phyloP scores from a whole-genome alignment of 768 basidiomycete genomes.

The Leccinellum albellum region DNA sequence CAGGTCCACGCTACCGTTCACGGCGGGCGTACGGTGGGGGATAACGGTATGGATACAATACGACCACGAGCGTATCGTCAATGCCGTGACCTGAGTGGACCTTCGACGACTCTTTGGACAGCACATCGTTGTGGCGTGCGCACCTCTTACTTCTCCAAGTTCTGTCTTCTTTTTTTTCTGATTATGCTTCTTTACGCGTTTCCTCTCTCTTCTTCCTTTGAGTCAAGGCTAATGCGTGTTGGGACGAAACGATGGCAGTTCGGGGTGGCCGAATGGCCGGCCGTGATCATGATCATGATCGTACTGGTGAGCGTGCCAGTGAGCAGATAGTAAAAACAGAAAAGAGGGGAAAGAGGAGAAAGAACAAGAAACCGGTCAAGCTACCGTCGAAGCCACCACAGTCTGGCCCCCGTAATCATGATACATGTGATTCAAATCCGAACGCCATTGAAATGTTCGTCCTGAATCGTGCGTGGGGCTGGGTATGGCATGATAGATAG shows the following conservation, averaged over 20 bases:
- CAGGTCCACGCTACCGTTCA: background rate
- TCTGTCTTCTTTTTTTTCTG: background rate
- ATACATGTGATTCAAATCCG: background rate
- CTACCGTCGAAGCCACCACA: background rate
- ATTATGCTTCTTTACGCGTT: background rate
- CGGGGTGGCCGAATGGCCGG: background rate
- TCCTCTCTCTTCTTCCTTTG: background rate
- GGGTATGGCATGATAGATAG: background rate
- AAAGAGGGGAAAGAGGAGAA: background rate
- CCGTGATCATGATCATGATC: background rate
- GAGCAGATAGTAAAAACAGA: background rate
- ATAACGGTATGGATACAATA: background rate
- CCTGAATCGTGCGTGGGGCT: background rate
- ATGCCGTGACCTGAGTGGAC: background rate
- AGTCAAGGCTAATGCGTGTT: background rate
- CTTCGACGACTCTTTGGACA: background rate
- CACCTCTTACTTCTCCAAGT: background rate
- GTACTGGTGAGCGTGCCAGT: background rate
- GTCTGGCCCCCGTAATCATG: background rate
- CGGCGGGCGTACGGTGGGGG: background rate
- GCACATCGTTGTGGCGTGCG: background rate
- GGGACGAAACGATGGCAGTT: background rate
- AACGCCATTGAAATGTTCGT: background rate
- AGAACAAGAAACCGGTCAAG: background rate
- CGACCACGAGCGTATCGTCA: background rate